Evolutionary conservation across 2,329 filamentous ascomycete genomes (phyloP).

Genomic region (Ophiostoma novo-ulmi): DNA sequence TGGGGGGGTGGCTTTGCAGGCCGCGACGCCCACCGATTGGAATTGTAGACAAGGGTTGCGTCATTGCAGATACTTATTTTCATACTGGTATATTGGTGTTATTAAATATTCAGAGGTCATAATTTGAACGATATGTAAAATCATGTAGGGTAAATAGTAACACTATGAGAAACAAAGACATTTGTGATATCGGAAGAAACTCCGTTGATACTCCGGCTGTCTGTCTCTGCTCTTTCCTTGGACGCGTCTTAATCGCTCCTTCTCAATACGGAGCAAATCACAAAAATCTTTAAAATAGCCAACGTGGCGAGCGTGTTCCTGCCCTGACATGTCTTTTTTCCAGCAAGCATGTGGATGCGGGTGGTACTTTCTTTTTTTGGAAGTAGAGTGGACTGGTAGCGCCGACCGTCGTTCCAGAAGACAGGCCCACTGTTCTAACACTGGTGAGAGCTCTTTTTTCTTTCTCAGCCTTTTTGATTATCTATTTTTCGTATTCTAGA

Average conservation of each 20-base stretch:
- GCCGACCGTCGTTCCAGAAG: conserved; percentile 20
- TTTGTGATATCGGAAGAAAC: neutral
- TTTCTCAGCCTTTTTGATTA: neutral
- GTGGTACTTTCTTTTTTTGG: conserved; percentile 24
- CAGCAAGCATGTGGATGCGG: conserved; percentile 8
- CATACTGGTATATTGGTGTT: too few species aligned
- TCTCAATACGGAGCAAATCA: neutral
- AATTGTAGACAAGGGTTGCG: conserved; percentile 2
- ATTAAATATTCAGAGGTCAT: too few species aligned
- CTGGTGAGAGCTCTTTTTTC: conserved; percentile 16
- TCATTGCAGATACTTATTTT: neutral
- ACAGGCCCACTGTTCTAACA: neutral
- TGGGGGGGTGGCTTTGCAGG: neutral
- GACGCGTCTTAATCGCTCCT: neutral
- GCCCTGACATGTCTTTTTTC: neutral
- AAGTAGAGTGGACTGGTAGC: conserved; percentile 13
- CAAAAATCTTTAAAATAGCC: neutral
- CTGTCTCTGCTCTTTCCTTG: neutral
- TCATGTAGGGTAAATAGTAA: neutral
- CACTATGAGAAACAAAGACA: neutral
- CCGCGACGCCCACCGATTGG: neutral
- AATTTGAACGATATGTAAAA: neutral
- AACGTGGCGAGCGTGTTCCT: neutral
- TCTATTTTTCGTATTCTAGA: conserved; percentile 4
- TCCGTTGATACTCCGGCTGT: conserved; percentile 1